Evolutionary conservation across 2,329 filamentous ascomycete species (phyloP).

Genomic region (Pestalotiopsis sp.): DNA sequence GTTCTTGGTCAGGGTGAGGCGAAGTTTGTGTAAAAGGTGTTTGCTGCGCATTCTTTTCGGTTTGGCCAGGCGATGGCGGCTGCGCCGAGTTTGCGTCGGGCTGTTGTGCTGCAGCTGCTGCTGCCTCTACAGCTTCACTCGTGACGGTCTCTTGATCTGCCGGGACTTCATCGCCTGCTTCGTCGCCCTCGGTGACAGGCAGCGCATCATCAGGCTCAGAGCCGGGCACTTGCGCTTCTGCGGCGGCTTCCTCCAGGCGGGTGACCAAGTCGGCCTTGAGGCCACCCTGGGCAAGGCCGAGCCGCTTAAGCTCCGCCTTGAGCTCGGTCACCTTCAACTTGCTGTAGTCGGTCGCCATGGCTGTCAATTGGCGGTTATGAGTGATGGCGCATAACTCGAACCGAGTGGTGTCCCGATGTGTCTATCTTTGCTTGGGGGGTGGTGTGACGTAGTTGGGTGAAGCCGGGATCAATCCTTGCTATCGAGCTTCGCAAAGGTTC

Average conservation of each 20-base stretch:
- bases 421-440: not conserved
- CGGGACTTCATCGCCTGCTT: not conserved
- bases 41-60: not conserved
- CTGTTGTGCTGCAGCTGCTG: not conserved
- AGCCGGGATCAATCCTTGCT: not conserved
- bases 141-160: slow-evolving; percentile 6
- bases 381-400: slow-evolving; percentile 12
- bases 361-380: slow-evolving; percentile 19
- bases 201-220: slow-evolving; percentile 1
- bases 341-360: slow-evolving; percentile 54
- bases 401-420: not conserved
- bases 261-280: slow-evolving; percentile 74
- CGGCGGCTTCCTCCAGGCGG: slow-evolving; percentile 52
- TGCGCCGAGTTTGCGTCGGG: not conserved
- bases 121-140: not conserved
- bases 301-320: slow-evolving; percentile 73
- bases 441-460: slow-evolving; percentile 12
- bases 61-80: not conserved
- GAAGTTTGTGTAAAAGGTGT: not conserved
- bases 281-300: slow-evolving; percentile 70
- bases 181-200: not conserved
- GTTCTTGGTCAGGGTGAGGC: not conserved
- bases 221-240: not conserved
- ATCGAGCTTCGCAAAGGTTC: not conserved
- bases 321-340: slow-evolving; percentile 75